phyloP scores from a whole-genome alignment of 2,329 filamentous ascomycete genomes.

The Exutisphaerella laricina region DNA sequence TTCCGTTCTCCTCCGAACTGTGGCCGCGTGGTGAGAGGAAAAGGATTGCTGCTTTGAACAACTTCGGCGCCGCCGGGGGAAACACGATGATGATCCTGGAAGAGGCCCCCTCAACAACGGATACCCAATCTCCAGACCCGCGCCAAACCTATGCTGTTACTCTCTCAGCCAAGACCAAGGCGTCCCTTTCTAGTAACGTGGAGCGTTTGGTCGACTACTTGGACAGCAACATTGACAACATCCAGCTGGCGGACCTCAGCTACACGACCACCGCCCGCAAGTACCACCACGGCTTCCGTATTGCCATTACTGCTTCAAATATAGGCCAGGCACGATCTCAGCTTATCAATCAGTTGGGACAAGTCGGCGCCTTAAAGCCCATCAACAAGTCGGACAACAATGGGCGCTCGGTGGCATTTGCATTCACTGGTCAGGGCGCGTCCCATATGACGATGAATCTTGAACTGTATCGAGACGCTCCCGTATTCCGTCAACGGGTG shows the following conservation, averaged over 20 bases:
- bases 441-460: conserved; percentile 24
- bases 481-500: conserved; percentile 31
- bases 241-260: conserved; percentile 39
- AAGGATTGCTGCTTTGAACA: conserved; percentile 53
- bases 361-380: conserved; percentile 13
- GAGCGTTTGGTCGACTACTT: conserved; percentile 52
- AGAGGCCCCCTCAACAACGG: conserved; percentile 46
- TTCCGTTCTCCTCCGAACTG: conserved; percentile 45
- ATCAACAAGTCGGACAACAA: conserved; percentile 13
- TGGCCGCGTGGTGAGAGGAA: conserved; percentile 32
- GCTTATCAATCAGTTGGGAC: conserved; percentile 10
- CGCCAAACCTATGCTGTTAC: conserved; percentile 55
- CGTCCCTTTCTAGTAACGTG: conserved; percentile 50
- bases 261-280: conserved; percentile 46
- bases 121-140: conserved; percentile 38
- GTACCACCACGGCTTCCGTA: conserved; percentile 58
- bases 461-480: conserved; percentile 30
- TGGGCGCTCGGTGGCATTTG: conserved; percentile 33
- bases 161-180: conserved; percentile 51
- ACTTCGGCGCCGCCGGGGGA: conserved; percentile 66
- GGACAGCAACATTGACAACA: conserved; percentile 46
- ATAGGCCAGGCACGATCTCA: conserved; percentile 28
- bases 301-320: conserved; percentile 30
- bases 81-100: conserved; percentile 64
- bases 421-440: conserved; percentile 38